These are phyloP conservation scores for Anastatica hierochuntica DNA, from an alignment of 345 rosid genomes.

Conservation along the genomic window DNA sequence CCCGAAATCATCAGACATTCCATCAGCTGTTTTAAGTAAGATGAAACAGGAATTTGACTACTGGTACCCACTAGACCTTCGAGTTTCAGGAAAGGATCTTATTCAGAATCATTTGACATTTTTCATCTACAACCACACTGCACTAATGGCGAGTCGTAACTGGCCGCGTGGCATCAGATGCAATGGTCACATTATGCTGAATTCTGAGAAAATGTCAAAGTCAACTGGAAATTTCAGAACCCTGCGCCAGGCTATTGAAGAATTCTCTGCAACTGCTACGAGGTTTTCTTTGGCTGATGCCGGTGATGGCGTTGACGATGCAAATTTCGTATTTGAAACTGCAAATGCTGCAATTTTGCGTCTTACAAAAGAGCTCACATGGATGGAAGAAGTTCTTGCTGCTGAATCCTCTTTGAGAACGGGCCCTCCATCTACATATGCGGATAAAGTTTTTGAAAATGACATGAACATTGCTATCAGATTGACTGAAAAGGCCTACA, in stretches of 20 bases:
- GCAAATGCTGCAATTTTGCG: conserved; percentile 85
- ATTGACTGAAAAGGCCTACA: conserved; percentile 58
- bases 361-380: conserved; percentile 76
- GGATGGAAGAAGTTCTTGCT: conserved; percentile 80
- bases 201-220: conserved; percentile 95
- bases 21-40: conserved; percentile 45
- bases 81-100: conserved; percentile 95
- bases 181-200: conserved; percentile 92
- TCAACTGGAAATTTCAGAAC: conserved; percentile 95
- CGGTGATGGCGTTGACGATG: conserved; percentile 97
- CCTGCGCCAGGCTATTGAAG: conserved; percentile 66
- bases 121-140: conserved; percentile 76
- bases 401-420: conserved; percentile 61
- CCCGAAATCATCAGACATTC: conserved; percentile 56
- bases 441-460: conserved; percentile 78
- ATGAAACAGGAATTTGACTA: conserved; percentile 96
- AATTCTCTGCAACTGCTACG: conserved; percentile 86
- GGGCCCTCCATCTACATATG: conserved; percentile 63
- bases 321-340: conserved; percentile 86
- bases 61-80: conserved; percentile 94
- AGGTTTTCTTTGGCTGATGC: conserved; percentile 89
- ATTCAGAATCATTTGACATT: conserved; percentile 94
- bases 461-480: conserved; percentile 78
- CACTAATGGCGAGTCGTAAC: conserved; percentile 57
- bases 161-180: conserved; percentile 97